A percentile compares a stretch with the other conserved stretches of the same genome.
Evolutionary conservation across 352 stramenopile genomes (phyloP).

Genomic region (Phytophthora pseudosyringae): DNA sequence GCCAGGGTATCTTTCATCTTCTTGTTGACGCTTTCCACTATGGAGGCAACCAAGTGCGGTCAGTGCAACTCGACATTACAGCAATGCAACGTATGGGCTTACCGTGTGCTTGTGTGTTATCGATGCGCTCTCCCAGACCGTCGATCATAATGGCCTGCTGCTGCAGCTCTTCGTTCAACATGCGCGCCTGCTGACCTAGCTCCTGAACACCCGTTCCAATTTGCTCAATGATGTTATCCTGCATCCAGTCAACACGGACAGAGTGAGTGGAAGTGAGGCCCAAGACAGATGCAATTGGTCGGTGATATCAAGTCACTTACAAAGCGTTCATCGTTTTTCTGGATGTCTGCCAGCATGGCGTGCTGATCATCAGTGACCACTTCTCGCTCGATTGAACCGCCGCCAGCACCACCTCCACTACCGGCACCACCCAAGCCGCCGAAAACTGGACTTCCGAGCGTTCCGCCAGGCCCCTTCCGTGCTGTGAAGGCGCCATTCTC

Average conservation of each 20-base stretch:
- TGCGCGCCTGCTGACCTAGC: slow-evolving; percentile 76
- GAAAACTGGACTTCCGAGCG: slow-evolving; percentile 31
- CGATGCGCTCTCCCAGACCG: slow-evolving; percentile 78
- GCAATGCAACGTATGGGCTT: neutral
- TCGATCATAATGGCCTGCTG: slow-evolving; percentile 91
- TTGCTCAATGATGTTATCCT: slow-evolving; percentile 89
- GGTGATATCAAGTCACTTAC: slow-evolving; percentile 43
- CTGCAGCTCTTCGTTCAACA: slow-evolving; percentile 85
- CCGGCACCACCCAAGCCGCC: slow-evolving; percentile 39
- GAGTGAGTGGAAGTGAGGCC: neutral
- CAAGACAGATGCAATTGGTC: neutral
- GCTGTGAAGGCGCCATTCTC: slow-evolving; percentile 67
- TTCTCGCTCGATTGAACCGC: slow-evolving; percentile 38
- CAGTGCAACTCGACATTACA: slow-evolving; percentile 2
- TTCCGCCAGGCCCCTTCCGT: slow-evolving; percentile 32
- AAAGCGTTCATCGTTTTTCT: slow-evolving; percentile 84
- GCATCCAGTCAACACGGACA: slow-evolving; percentile 1
- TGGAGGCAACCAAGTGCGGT: slow-evolving; percentile 3
- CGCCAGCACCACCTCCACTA: slow-evolving; percentile 28
- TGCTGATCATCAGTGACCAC: slow-evolving; percentile 76
- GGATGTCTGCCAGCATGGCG: slow-evolving; percentile 75
- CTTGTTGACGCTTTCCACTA: slow-evolving; percentile 85
- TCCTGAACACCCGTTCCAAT: slow-evolving; percentile 82
- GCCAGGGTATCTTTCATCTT: slow-evolving; percentile 89
- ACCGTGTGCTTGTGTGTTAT: slow-evolving; percentile 83